Evolutionary conservation across 306 rosid genomes (phyloP).

Genomic region (Sesbania bispinosa): DNA sequence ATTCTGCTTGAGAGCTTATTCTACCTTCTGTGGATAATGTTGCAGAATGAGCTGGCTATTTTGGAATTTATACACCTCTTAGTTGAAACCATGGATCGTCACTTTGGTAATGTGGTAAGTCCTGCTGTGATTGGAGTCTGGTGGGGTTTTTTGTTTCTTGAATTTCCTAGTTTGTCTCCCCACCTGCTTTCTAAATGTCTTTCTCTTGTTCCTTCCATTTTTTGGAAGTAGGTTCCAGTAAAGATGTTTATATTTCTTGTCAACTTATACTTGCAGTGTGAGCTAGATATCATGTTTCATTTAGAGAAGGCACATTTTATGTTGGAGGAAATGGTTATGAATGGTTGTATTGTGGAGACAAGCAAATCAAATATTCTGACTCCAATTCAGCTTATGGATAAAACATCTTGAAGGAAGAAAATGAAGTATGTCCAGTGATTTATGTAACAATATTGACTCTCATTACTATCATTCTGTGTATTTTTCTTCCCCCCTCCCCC

Average conservation of each 20-base stretch:
- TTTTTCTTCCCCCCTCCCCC: neutral
- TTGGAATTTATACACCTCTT: slow-evolving; percentile 83
- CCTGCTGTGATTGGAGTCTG: neutral
- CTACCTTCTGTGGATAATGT: slow-evolving; percentile 12
- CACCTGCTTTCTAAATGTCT: neutral
- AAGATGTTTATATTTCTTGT: neutral
- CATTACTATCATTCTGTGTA: slow-evolving; percentile 3
- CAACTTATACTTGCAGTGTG: slow-evolving; percentile 55
- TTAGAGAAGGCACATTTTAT: slow-evolving; percentile 88
- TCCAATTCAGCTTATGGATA: slow-evolving; percentile 86
- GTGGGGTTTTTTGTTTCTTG: neutral
- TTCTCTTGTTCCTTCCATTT: neutral
- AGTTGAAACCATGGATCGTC: slow-evolving; percentile 93
- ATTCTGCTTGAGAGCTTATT: neutral
- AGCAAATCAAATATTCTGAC: slow-evolving; percentile 71
- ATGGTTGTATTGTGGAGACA: slow-evolving; percentile 76
- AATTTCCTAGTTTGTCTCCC: neutral
- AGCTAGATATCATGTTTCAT: slow-evolving; percentile 95
- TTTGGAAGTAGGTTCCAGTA: neutral
- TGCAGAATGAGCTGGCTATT: slow-evolving; percentile 85
- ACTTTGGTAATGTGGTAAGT: slow-evolving; percentile 85
- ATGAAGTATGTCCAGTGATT: neutral
- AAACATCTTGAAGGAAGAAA: slow-evolving; percentile 40
- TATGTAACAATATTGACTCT: slow-evolving; percentile 16
- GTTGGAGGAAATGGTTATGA: slow-evolving; percentile 95